Evolutionary conservation across 2,329 filamentous ascomycete genomes (phyloP).

Genomic region (Lachnellula subtilissima): DNA sequence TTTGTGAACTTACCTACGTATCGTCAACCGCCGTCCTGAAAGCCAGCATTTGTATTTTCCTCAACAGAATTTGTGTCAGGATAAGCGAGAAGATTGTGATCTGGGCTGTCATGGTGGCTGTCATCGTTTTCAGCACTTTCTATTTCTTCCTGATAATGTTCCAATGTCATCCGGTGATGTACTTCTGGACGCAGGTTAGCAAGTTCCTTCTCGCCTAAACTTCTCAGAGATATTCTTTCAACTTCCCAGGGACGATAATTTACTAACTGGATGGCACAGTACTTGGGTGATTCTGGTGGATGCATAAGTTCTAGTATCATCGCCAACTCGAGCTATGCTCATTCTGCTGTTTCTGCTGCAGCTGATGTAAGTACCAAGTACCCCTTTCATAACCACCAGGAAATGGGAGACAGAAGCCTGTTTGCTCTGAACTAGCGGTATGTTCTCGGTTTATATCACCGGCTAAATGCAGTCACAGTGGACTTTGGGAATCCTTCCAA

Average conservation of each 20-base stretch:
- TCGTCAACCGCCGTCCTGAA: slow-evolving; percentile 37
- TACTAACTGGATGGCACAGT: slow-evolving; percentile 2
- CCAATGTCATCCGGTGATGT: slow-evolving; percentile 33
- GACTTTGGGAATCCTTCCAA: slow-evolving; percentile 36
- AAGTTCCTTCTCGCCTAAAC: too few relatives aligned
- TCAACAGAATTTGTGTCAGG: slow-evolving; percentile 33
- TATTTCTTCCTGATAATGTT: slow-evolving; percentile 37
- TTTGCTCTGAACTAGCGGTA: not conserved
- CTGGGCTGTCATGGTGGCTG: slow-evolving; percentile 30
- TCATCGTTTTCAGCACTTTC: slow-evolving; percentile 31
- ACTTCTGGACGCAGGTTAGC: slow-evolving; percentile 32
- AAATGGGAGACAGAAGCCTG: not conserved
- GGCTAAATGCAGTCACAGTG: slow-evolving; percentile 16
- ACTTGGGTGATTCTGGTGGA: slow-evolving; percentile 24
- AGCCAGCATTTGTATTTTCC: slow-evolving; percentile 34
- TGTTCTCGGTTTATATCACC: not conserved
- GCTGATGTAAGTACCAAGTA: slow-evolving; percentile 26
- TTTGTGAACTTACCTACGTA: slow-evolving; percentile 35
- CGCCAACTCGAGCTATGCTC: slow-evolving; percentile 33
- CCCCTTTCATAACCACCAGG: not conserved
- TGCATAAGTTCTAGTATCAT: slow-evolving; percentile 29
- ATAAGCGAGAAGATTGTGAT: slow-evolving; percentile 30
- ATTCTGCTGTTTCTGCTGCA: slow-evolving; percentile 34
- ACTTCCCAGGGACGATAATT: too few relatives aligned
- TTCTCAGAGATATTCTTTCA: too few relatives aligned